phyloP scores from a whole-genome alignment of 441 rosid genomes.

The Corymbia calophylla region DNA sequence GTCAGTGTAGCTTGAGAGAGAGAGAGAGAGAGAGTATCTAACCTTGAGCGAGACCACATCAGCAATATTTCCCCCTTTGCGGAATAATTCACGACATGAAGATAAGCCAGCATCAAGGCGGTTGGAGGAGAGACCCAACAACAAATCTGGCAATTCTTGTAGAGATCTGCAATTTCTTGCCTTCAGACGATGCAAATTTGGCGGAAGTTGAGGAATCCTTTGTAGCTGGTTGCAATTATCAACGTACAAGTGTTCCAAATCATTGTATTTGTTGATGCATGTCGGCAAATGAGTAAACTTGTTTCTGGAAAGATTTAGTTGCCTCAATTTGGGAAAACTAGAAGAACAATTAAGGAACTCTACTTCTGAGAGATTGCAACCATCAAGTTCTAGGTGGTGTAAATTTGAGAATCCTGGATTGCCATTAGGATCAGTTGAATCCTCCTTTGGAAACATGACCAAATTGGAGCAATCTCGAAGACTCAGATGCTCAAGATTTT shows the following conservation, averaged over 20 bases:
- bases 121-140: neutral
- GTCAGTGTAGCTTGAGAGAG: no score
- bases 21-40: no score
- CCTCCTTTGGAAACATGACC: neutral
- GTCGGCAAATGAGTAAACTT: neutral
- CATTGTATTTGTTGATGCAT: fast-evolving
- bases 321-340: no score
- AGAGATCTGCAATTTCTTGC: neutral
- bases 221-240: neutral
- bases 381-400: fast-evolving
- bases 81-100: neutral
- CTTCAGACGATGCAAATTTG: fast-evolving
- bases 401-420: no score
- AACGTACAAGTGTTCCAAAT: neutral
- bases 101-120: fast-evolving
- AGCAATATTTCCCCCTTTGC: neutral
- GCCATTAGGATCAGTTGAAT: no score
- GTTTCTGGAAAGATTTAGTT: no score
- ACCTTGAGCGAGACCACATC: neutral
- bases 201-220: neutral
- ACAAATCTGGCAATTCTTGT: neutral
- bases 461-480: no score
- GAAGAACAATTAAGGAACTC: no score
- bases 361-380: no score
- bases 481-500: no score